Conservation (phyloP, 2,329 filamentous ascomycete genomes). For the Metarhizium anisopliae region DNA sequence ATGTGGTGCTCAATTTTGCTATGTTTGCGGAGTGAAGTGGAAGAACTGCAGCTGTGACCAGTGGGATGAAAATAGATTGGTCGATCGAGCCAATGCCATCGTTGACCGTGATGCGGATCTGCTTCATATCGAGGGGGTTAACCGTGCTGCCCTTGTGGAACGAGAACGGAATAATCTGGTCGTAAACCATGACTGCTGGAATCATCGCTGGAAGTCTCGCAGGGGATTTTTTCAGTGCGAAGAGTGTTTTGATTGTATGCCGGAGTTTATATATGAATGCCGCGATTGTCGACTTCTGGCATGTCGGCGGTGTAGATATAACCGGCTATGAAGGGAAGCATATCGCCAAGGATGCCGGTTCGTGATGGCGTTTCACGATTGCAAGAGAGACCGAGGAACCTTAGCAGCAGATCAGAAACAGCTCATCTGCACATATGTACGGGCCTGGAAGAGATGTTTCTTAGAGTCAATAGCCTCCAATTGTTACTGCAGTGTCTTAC, state of each 20-base stretch:
- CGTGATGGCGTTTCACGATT: too few relatives aligned
- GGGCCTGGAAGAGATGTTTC: too few relatives aligned
- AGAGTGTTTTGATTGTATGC: conserved; percentile 16
- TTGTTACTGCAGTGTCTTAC: too few relatives aligned
- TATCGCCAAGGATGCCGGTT: too few relatives aligned
- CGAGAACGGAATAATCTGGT: not conserved
- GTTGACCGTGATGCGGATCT: not conserved
- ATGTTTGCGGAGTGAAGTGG: conserved; percentile 34
- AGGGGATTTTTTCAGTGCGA: not conserved
- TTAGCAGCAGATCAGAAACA: too few relatives aligned
- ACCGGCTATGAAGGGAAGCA: not conserved
- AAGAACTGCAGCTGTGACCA: conserved; percentile 27
- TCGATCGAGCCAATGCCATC: not conserved
- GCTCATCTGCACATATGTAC: too few relatives aligned
- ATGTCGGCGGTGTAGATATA: conserved; percentile 32
- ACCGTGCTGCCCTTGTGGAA: not conserved
- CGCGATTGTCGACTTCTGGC: conserved; percentile 31
- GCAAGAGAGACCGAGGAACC: too few relatives aligned
- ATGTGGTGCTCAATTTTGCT: conserved; percentile 41
- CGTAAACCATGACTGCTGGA: not conserved
- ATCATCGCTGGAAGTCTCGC: not conserved
- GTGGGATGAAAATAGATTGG: conserved; percentile 24
- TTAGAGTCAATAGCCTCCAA: too few relatives aligned
- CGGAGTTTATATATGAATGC: conserved; percentile 36
- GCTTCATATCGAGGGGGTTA: not conserved